Evolutionary conservation across 2,329 filamentous ascomycete species (phyloP), one percentile per base, ranked within the genome.

Genomic region (Corynespora cassiicola): DNA sequence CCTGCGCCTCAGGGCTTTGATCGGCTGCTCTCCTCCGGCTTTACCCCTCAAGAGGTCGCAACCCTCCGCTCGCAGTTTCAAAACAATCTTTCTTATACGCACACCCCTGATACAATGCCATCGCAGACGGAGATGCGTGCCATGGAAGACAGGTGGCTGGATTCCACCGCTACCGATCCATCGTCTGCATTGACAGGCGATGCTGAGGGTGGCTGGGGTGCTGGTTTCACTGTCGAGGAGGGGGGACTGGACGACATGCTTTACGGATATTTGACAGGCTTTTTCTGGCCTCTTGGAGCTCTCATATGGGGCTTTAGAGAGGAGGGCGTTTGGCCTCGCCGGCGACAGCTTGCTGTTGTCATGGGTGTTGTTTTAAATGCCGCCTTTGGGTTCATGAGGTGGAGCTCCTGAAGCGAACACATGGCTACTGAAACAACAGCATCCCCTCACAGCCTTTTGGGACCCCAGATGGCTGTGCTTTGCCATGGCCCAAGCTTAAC

Each of bases 261-360:
- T 42, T 88, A 86, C 71, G 94, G 91, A 4, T 89, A 94, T 67
- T 74, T 95, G 42, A 88, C 94, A 58, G 94, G 94, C 0, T 99
- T 97, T 75, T 87, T 99, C 66, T 97, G 92, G 82, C 94, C 94
- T 4, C 69, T 97, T 7, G 92, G 89, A 0, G 90, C 88, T 57
- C 74, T 92, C 39, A 84, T 86, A 35, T 96, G 91, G 90, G 74
- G 95, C 32, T 79, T 92, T 50, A 78, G 91, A 43, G 89, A 96
- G 67, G 88, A 94, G 41, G 90, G 88, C 1, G 84, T 97, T 43
- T 95, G 90, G 82, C 87, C 85, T 45, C 83, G 87, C 60, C 78
- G 91, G 58, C 87, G 90, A 75, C 85, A 90, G 65, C 81, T 96
- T 56, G 92, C 92, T 54, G 89, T 97, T 11, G 83, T 88, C 34